phyloP scores from a whole-genome alignment of 129 eudicot species.

The Centrapalus pauciflorus region DNA sequence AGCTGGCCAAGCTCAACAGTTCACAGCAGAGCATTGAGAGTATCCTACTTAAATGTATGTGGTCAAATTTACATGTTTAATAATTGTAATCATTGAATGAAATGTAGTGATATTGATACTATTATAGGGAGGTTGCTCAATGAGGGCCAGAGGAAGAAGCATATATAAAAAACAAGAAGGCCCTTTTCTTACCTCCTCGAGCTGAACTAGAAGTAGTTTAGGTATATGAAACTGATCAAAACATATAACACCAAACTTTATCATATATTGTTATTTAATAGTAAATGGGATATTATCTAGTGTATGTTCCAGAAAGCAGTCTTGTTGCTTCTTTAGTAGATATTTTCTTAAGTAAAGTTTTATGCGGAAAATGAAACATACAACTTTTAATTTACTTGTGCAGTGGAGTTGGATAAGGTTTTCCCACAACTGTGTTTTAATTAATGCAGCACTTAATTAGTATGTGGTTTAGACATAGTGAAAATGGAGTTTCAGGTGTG shows the following conservation, averaged over 20 bases:
- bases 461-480: neutral
- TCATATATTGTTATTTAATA: too few species aligned
- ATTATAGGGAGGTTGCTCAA: neutral
- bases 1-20: constrained; percentile 61
- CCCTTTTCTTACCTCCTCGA: too few species aligned
- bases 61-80: too few species aligned
- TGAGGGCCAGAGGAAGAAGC: neutral
- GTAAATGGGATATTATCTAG: neutral
- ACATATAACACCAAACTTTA: neutral
- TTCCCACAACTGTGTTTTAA: neutral
- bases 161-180: too few species aligned
- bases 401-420: neutral
- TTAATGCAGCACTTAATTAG: neutral
- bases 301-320: neutral
- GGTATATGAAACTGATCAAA: neutral
- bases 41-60: constrained; percentile 46
- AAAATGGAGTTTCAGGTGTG: neutral
- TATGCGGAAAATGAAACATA: neutral
- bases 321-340: too few species aligned
- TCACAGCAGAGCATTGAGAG: constrained; percentile 81
- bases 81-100: too few species aligned
- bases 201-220: neutral
- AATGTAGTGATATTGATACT: too few species aligned
- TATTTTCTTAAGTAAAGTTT: neutral
- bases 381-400: neutral